Conservation (phyloP, 192 early-diverging fungal genomes). For the Phycomyces blakesleeanus region DNA sequence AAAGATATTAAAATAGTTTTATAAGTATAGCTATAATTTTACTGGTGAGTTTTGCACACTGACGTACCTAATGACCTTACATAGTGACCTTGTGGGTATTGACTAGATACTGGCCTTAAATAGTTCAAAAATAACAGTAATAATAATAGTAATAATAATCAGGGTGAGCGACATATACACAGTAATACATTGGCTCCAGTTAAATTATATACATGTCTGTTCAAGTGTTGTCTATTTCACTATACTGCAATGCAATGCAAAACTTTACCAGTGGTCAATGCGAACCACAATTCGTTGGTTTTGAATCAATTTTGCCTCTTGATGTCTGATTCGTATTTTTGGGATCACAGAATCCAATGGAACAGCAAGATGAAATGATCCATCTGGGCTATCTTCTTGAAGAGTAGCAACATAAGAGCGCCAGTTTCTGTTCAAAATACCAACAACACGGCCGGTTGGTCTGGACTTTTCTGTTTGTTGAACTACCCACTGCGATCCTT, state of each 20-base stretch:
- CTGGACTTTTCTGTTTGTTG: not conserved
- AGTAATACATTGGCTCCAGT: too few species aligned
- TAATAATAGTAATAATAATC: too few species aligned
- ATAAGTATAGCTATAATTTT: not conserved
- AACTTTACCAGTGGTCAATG: slow-evolving; percentile 59
- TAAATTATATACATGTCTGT: too few species aligned
- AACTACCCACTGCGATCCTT: slow-evolving; percentile 1
- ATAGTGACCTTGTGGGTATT: slow-evolving; percentile 77
- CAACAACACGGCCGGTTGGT: slow-evolving; percentile 56
- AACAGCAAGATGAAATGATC: slow-evolving; percentile 60
- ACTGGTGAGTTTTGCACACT: not conserved
- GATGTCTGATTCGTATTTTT: slow-evolving; percentile 72
- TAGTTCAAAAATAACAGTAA: not conserved
- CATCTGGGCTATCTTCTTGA: slow-evolving; percentile 55
- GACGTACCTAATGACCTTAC: slow-evolving; percentile 52
- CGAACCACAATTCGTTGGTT: slow-evolving; percentile 68
- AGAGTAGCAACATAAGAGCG: slow-evolving; percentile 74
- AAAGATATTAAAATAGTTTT: too few species aligned
- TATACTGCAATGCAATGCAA: not conserved
- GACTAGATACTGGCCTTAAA: slow-evolving; percentile 54
- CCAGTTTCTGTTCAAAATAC: slow-evolving; percentile 65
- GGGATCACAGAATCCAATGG: slow-evolving; percentile 66
- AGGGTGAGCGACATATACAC: too few species aligned
- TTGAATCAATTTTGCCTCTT: slow-evolving; percentile 49
- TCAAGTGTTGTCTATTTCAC: too few species aligned